phyloP scores from a whole-genome alignment of 1,139 yeast genomes.

The Taphrina communis region DNA sequence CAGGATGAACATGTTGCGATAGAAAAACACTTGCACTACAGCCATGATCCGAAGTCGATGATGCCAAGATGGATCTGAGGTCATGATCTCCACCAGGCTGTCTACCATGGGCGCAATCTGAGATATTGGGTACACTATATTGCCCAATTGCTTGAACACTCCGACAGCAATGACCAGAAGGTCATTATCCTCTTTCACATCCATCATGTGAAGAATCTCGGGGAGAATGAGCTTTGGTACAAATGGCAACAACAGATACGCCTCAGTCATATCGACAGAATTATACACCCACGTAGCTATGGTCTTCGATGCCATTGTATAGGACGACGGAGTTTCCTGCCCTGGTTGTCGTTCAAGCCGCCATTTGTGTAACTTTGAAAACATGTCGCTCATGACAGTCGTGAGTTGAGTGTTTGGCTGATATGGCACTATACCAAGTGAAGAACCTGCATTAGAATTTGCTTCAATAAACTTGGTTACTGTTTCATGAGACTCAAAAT shows the following conservation, averaged over 20 bases:
- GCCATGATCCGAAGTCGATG: conserved; percentile 72
- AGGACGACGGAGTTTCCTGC: conserved; percentile 45
- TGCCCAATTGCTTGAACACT: conserved; percentile 63
- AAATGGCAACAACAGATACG: conserved; percentile 47
- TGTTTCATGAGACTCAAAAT: conserved; percentile 59
- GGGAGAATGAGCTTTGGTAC: conserved; percentile 64
- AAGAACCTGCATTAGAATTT: conserved; percentile 48
- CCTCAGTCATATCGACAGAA: conserved; percentile 43
- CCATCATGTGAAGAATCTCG: conserved; percentile 67
- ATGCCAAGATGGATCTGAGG: conserved; percentile 62
- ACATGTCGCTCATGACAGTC: conserved; percentile 52
- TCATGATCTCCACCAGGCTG: conserved; percentile 59
- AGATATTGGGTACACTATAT: conserved; percentile 60
- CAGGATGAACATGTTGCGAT: conserved; percentile 70
- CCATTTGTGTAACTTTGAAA: conserved; percentile 58
- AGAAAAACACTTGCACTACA: conserved; percentile 75
- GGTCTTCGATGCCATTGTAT: conserved; percentile 47
- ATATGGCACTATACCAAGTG: conserved; percentile 46
- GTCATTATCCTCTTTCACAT: conserved; percentile 79
- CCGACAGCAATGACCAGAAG: conserved; percentile 66
- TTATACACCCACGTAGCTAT: conserved; percentile 47
- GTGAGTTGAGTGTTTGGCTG: conserved; percentile 46
- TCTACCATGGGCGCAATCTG: conserved; percentile 58
- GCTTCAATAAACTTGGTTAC: conserved; percentile 57
- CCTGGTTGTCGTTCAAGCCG: conserved; percentile 49